Conservation (phyloP, 257 asterid species). For the Sherardia arvensis region DNA sequence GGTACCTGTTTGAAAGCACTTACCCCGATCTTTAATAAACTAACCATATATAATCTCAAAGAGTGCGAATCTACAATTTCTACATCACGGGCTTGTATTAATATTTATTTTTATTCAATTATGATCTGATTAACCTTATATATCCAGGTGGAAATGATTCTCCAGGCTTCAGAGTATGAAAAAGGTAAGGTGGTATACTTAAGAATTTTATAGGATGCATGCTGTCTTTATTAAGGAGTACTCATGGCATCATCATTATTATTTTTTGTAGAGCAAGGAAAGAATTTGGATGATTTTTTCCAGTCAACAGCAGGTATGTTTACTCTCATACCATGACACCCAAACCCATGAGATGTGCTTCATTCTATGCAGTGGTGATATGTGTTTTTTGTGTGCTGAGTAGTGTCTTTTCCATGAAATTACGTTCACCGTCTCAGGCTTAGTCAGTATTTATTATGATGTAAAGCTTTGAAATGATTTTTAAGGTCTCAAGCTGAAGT, state of each 20-base stretch:
- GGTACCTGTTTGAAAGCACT: not conserved
- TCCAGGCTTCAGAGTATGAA: constrained; percentile 94
- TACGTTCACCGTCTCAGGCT: not conserved
- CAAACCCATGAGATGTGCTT: not conserved
- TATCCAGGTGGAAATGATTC: constrained; percentile 94
- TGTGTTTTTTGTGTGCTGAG: not conserved
- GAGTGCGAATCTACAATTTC: not conserved
- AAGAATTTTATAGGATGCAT: not conserved
- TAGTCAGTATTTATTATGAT: not conserved
- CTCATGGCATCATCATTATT: not conserved
- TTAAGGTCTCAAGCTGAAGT: too few species aligned
- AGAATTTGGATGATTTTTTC: constrained; percentile 78
- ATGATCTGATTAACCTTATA: constrained; percentile 8
- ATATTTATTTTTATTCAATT: not conserved
- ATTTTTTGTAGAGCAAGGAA: constrained; percentile 63
- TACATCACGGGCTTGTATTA: not conserved
- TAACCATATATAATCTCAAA: not conserved
- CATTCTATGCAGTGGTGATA: not conserved
- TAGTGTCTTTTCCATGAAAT: not conserved
- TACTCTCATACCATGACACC: not conserved
- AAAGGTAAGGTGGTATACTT: constrained; percentile 38
- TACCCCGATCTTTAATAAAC: not conserved
- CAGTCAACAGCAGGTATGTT: constrained; percentile 77
- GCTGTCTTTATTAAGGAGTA: not conserved
- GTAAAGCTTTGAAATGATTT: not conserved